A percentile compares a stretch with the other conserved stretches of the same genome.
phyloP scores from a whole-genome alignment of 257 asterid species.

The Solanum etuberosum region DNA sequence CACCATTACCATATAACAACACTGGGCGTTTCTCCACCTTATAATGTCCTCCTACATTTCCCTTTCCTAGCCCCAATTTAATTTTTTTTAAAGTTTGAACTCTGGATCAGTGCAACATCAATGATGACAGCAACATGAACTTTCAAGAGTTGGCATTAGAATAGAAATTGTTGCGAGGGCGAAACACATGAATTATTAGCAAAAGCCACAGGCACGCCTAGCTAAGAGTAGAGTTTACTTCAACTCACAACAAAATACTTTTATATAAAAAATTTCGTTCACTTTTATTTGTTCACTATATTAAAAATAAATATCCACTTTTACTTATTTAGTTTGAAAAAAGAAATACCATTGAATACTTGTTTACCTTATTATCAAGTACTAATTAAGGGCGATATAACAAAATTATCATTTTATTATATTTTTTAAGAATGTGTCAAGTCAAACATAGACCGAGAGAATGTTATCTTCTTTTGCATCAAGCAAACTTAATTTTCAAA shows the following conservation, averaged over 20 bases:
- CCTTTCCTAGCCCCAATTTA: neutral
- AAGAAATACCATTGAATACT: neutral
- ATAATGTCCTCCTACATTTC: neutral
- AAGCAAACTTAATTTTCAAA: neutral
- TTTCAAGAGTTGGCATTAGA: no score
- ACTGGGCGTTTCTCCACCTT: neutral
- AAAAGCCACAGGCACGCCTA: neutral
- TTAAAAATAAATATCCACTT: neutral
- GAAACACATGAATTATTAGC: neutral
- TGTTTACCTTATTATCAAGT: neutral
- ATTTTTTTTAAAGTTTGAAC: neutral
- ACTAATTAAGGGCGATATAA: no score
- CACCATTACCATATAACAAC: neutral
- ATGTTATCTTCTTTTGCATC: neutral
- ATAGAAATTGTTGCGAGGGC: neutral
- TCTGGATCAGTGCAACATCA: neutral
- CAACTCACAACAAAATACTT: neutral
- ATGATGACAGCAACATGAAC: neutral
- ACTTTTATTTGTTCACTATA: neutral
- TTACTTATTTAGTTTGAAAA: neutral
- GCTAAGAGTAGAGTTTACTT: neutral
- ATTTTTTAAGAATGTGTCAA: neutral
- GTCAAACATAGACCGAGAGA: neutral
- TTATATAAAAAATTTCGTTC: neutral
- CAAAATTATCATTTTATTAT: neutral